Evolutionary conservation across 169 alveolate genomes (phyloP), one percentile per base, ranked within the genome.

Genomic region (Blepharisma undulans): DNA sequence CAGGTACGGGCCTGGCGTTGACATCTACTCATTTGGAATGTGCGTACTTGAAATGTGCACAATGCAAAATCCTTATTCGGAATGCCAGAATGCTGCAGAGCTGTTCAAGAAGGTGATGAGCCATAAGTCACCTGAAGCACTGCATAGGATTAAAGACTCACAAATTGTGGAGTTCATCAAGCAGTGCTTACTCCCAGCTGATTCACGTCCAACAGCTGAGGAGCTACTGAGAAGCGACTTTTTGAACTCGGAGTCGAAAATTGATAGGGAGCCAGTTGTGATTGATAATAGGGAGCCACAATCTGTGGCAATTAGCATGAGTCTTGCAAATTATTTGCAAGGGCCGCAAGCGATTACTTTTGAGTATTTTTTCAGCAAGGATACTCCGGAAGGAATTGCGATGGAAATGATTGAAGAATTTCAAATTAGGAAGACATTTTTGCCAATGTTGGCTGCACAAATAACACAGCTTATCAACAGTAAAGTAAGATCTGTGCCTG

Each of bases 21-120:
- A 98, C 94, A 97, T 98, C 33, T 98, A 98, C 95, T 98, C 99
- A 19, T 97, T 98, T 91, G 99, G 99, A 12, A 96, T 98, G 98
- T 95, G 98, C 61, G 92, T 97, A 88, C 94, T 98, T 59, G 99
- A 96, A 92, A 96, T 97, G 98, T 94, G 93, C 30, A 97, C 98
- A 59, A 90, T 93, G 79, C 95, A 92, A 66, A 95, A 95, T 74
- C 98, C 98, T 19, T 98, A 98, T 92, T 94, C 92, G 72, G 99
- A 98, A 93, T 98, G 99, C 77, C 88, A 92, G 84, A 96, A 95
- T 61, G 96, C 97, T n/a, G 97, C 96, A 2, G 90, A 92, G 61
- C 95, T 97, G 25, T 97, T 95, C 90, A 92, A 95, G 82, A 97
- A 96, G 92, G 98, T 96, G 19, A 93, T 79, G 71, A 22, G 27